Conservation (phyloP, 2,329 filamentous ascomycete genomes). For the Aaosphaeria pasadenensis region DNA sequence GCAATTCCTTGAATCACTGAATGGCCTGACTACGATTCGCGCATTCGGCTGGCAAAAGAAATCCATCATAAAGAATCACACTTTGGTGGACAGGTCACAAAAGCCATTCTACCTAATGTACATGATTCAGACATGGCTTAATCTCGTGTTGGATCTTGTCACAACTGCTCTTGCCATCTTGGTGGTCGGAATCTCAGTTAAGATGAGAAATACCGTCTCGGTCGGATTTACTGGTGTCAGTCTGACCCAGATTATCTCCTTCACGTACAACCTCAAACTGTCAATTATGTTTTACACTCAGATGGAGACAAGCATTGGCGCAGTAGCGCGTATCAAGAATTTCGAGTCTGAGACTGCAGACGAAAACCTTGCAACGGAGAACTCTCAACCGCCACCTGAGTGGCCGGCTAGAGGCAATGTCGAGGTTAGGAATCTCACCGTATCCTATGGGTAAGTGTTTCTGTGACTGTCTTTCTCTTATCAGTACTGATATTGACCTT, state of each 20-base stretch:
- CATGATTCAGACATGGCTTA: conserved; percentile 36
- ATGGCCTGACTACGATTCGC: conserved; percentile 47
- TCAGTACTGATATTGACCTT: background rate
- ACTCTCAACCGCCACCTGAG: conserved; percentile 11
- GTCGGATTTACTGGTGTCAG: conserved; percentile 49
- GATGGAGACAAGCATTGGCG: conserved; percentile 55
- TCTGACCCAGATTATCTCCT: conserved; percentile 48
- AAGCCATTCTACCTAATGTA: conserved; percentile 39
- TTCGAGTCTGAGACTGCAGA: conserved; percentile 43
- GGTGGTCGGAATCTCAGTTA: conserved; percentile 28
- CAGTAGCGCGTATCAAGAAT: conserved; percentile 49
- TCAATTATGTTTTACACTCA: conserved; percentile 50
- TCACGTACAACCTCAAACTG: conserved; percentile 47
- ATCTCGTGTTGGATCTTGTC: conserved; percentile 22
- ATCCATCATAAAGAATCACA: conserved; percentile 1
- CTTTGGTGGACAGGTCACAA: conserved; percentile 33
- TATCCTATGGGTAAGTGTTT: conserved; percentile 16
- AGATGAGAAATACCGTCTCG: conserved; percentile 31
- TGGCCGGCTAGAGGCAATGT: conserved; percentile 29
- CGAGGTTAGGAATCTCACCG: conserved; percentile 34
- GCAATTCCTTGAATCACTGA: conserved; percentile 47
- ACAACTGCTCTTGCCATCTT: conserved; percentile 30
- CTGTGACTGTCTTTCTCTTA: background rate
- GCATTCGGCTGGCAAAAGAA: conserved; percentile 43
- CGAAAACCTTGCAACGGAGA: conserved; percentile 33